Percentiles rank a stretch among this genome's conserved stretches.
These are phyloP conservation scores for Eutrema yunnanense DNA, from an alignment of 345 rosid species.

Conservation along the genomic window DNA sequence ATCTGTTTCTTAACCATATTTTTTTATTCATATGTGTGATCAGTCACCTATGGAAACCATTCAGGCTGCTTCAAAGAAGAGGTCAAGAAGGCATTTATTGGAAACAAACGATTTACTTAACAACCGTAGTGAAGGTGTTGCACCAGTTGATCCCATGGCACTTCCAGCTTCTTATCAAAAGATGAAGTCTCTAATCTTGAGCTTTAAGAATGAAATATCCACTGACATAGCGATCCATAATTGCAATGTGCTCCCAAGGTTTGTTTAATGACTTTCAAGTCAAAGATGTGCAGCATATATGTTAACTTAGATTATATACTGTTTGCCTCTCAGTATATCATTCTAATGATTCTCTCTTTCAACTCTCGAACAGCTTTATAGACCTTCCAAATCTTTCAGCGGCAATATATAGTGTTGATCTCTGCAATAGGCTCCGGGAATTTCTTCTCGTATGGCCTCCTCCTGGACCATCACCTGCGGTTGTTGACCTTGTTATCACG, in stretches of 20 bases:
- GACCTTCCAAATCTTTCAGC: constrained; percentile 88
- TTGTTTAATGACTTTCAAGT: constrained; percentile 3
- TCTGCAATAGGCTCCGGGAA: constrained; percentile 71
- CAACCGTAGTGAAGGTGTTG: constrained; percentile 41
- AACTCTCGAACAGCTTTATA: constrained; percentile 60
- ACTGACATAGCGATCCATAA: constrained; percentile 84
- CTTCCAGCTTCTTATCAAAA: constrained; percentile 63
- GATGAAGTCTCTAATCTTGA: constrained; percentile 67
- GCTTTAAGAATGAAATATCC: constrained; percentile 63
- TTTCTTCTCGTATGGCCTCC: constrained; percentile 86
- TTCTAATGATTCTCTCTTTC: constrained; percentile 18
- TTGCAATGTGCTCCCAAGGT: constrained; percentile 83
- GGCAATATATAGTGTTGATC: constrained; percentile 77
- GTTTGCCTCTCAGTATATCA: neutral
- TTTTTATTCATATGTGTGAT: constrained; percentile 5
- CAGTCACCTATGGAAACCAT: constrained; percentile 4
- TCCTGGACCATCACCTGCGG: constrained; percentile 77
- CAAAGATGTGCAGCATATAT: neutral
- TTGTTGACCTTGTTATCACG: constrained; percentile 79
- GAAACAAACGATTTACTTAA: constrained; percentile 74
- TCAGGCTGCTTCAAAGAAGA: constrained; percentile 81
- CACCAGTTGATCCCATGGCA: constrained; percentile 41
- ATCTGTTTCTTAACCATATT: neutral
- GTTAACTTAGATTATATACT: neutral
- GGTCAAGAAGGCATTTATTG: constrained; percentile 67